A percentile compares a stretch with the other conserved stretches of the same genome.
Conservation (phyloP, 495 filamentous ascomycete genomes). For the Hypoxylon rickii region DNA sequence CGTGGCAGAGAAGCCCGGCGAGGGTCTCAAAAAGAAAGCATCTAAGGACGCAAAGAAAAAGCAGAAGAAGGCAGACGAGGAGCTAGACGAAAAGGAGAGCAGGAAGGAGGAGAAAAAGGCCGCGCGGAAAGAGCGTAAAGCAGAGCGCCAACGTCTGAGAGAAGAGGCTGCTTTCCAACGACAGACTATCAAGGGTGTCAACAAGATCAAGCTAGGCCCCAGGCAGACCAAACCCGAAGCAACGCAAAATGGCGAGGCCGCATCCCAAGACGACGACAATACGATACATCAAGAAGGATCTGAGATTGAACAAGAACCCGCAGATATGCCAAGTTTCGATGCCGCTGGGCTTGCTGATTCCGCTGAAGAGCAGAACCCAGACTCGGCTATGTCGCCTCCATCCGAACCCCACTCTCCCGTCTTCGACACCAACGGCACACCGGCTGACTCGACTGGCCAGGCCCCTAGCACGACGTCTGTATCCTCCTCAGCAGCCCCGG, state of each 20-base stretch:
- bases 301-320: conserved; percentile 45
- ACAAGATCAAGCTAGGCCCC: conserved; percentile 38
- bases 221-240: conserved; percentile 27
- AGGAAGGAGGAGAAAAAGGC: conserved; percentile 47
- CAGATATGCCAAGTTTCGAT: conserved; percentile 49
- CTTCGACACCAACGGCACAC: conserved; percentile 63
- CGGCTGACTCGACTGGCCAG: conserved; percentile 44
- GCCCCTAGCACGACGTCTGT: conserved; percentile 69
- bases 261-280: conserved; percentile 40
- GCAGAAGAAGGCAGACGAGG: conserved; percentile 34
- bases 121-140: conserved; percentile 37
- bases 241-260: conserved; percentile 19
- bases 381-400: conserved; percentile 52
- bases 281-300: conserved; percentile 31
- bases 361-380: conserved; percentile 49
- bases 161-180: conserved; percentile 47
- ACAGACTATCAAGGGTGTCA: conserved; percentile 42
- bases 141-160: conserved; percentile 35
- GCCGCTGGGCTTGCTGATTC: conserved; percentile 44
- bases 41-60: conserved; percentile 51
- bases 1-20: conserved; percentile 57
- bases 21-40: conserved; percentile 54
- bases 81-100: conserved; percentile 28
- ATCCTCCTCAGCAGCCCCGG: conserved; percentile 66
- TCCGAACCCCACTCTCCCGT: conserved; percentile 64